Evolutionary conservation across 176 grass and related monocot genomes (phyloP), one percentile per base, ranked within the genome.

Genomic region (Elaeis guineensis): DNA sequence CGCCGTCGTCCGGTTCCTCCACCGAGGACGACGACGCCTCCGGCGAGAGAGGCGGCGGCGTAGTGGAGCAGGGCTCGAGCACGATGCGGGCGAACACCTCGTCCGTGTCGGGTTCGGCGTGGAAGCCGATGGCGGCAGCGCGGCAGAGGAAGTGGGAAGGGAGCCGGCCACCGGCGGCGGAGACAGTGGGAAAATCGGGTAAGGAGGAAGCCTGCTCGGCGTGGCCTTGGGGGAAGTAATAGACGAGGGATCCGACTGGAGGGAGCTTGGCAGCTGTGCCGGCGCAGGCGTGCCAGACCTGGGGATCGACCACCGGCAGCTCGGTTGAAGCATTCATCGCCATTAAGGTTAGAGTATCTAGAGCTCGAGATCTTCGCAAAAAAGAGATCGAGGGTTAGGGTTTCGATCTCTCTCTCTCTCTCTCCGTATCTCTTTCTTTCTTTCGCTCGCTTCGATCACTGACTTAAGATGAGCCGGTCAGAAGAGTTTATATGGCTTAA

Each of bases 181-280:
- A 51, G 17, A 62, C 73, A 5, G 62, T n/a, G 6, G 29, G 19
- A n/a, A 62, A 19, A 16, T 39, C 28, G 17, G 29, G 17, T 12
- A 6, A 16, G 28, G 44, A 17, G 35, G 78, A 49, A 68, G 85
- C 84, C 72, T 89, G 81, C 64, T 95, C 85, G 18, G 76, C 54
- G 69, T 95, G 85, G 65, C 89, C 89, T 51, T 82, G 39, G 0
- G 89, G 85, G 72, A 95, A 85, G 81, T 95, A 89, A 78, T 53
- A 85, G 14, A 94, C 81, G 59, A 75, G 25, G 5, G 81, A 66
- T 15, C 78, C 89, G 9, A 95, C 72, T 44, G 0, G 35, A 24
- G 85, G 89, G 53, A 82, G 59, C 28, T 75, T 67, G 16, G 85
- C 75, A 15, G 78, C 58, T 20, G 75, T 67, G 17, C 63, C 58